These are phyloP conservation scores for Pseudotsuga menziesii DNA, from an alignment of 75 land plant species.

Conservation along the genomic window DNA sequence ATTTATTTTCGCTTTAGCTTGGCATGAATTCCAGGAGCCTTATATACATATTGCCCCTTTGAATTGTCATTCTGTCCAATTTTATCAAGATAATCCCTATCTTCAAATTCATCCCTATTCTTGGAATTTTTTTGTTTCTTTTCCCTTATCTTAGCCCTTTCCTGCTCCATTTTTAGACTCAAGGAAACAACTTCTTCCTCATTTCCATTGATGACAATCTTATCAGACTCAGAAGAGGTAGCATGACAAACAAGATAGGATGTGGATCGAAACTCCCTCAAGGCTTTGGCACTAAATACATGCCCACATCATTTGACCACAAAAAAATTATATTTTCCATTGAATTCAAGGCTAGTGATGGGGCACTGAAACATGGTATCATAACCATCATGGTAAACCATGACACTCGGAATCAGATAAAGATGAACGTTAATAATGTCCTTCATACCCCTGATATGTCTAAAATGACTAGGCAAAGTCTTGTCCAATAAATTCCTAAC, in stretches of 20 bases:
- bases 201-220: constrained; percentile 70
- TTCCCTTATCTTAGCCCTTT: constrained; percentile 47
- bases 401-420: constrained; percentile 42
- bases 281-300: constrained; percentile 78
- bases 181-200: constrained; percentile 74
- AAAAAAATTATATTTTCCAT: constrained; percentile 74
- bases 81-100: background rate
- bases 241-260: constrained; percentile 75
- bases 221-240: constrained; percentile 65
- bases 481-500: constrained; percentile 67
- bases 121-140: constrained; percentile 69
- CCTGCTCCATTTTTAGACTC: constrained; percentile 71
- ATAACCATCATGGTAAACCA: constrained; percentile 17
- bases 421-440: constrained; percentile 70
- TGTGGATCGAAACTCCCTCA: constrained; percentile 82
- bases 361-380: constrained; percentile 85
- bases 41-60: constrained; percentile 29
- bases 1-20: constrained; percentile 10
- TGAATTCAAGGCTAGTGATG: constrained; percentile 76
- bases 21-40: background rate
- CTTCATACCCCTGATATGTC: constrained; percentile 72
- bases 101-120: constrained; percentile 46
- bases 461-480: constrained; percentile 65
- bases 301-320: constrained; percentile 79
- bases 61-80: constrained; percentile 15